These are phyloP conservation scores for Euclidium syriacum DNA, from an alignment of 345 rosid species.

Conservation along the genomic window DNA sequence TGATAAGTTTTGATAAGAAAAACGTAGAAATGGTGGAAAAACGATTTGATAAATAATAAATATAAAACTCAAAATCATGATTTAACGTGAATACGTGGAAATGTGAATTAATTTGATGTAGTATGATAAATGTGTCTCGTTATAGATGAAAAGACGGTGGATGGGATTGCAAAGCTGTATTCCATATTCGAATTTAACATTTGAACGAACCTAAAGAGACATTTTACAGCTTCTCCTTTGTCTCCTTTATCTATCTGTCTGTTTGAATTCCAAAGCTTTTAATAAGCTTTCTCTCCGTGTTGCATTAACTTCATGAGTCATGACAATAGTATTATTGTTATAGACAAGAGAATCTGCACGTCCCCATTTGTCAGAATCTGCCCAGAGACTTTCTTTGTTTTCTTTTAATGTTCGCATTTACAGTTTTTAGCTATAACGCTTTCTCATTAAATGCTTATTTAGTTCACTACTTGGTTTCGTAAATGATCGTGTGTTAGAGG, in stretches of 20 bases:
- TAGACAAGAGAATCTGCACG: constrained; percentile 15
- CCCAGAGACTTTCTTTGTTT: constrained; percentile 19
- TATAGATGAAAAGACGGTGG: constrained; percentile 21
- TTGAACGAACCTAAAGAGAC: constrained; percentile 23
- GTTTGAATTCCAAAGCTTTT: neutral
- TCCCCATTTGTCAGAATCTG: constrained; percentile 13
- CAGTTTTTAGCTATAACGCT: neutral
- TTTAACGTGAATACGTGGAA: constrained; percentile 5
- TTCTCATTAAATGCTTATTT: neutral
- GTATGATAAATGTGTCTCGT: constrained; percentile 20
- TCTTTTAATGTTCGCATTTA: constrained; percentile 1
- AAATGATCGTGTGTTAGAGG: no score
- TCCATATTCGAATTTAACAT: constrained; percentile 10
- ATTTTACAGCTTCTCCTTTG: constrained; percentile 17
- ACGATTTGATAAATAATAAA: neutral
- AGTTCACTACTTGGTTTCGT: no score
- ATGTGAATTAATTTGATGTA: neutral
- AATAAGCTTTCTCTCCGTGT: neutral
- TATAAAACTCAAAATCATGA: neutral
- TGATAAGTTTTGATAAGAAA: neutral
- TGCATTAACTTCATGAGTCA: constrained; percentile 16
- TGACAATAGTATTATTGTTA: constrained; percentile 1
- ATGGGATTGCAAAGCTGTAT: constrained; percentile 14
- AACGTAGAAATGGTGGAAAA: neutral
- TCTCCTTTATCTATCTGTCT: constrained; percentile 24